These are phyloP conservation scores for Solanum piurae DNA, from an alignment of 257 asterid species.

Conservation along the genomic window DNA sequence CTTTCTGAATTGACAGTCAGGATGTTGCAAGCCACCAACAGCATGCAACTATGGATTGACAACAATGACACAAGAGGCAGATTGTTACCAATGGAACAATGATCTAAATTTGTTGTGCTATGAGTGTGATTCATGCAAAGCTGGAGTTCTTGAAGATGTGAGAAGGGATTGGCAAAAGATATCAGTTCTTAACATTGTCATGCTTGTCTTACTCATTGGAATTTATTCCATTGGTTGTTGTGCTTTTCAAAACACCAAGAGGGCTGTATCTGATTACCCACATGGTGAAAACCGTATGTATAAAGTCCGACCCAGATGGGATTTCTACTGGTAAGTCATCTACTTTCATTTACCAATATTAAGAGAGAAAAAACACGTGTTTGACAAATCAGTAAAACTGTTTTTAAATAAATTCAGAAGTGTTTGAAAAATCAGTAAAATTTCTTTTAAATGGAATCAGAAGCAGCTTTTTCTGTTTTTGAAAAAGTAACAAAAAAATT, in stretches of 20 bases:
- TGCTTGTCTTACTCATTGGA: conserved; percentile 71
- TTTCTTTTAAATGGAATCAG: too few relatives aligned
- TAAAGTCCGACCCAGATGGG: conserved; percentile 94
- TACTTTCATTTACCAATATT: not conserved
- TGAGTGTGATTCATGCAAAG: conserved; percentile 91
- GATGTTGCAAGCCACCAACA: conserved; percentile 97
- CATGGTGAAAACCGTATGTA: conserved; percentile 71
- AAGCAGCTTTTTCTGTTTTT: too few relatives aligned
- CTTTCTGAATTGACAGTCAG: conserved; percentile 43
- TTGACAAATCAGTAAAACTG: too few relatives aligned
- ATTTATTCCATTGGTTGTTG: conserved; percentile 87
- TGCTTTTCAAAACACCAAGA: conserved; percentile 65
- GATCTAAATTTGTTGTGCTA: conserved; percentile 62
- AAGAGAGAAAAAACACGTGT: too few relatives aligned
- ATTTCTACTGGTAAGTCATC: conserved; percentile 55
- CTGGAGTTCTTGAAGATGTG: conserved; percentile 78
- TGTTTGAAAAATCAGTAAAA: too few relatives aligned
- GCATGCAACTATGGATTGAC: conserved; percentile 62
- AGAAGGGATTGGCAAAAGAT: conserved; percentile 82
- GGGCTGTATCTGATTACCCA: conserved; percentile 55
- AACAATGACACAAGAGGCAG: conserved; percentile 45
- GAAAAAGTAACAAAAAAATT: too few relatives aligned
- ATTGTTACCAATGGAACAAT: conserved; percentile 85
- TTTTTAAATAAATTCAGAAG: too few relatives aligned
- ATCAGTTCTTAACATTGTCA: conserved; percentile 68